Base-by-base conservation (phyloP, 2,329 filamentous ascomycete genomes). In the Stagonosporopsis cucurbitacearum region DNA sequence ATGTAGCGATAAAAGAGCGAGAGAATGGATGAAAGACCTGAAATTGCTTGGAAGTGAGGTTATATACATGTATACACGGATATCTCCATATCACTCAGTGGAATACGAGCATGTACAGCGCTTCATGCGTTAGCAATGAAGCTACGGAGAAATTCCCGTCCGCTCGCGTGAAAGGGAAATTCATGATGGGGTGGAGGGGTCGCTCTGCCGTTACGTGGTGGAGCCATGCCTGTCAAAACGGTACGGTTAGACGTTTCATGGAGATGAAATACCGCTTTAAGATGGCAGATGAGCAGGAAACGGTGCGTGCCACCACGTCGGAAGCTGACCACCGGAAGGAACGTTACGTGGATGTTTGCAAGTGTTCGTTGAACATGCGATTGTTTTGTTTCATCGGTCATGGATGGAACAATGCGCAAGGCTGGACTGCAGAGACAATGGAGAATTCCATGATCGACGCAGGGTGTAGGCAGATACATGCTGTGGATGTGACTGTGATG, bases 171-270 rank as follows among this genome's bases (percentile, higher is more conserved):
- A 12, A 32, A 33, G 36, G 17, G 50, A 41, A 20, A 42, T 47
- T 36, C 9, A 40, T 6, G 12, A 47, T 53, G 28, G 50, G 28
- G 35, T 33, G 13, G 26, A 35, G 15, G n/a, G 26, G 13, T 8
- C n/a, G 17, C 23, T 36, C n/a, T 36, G 20, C 50, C 36, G 36
- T 32, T 44, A 44, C 13, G 30, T 37, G 8, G 51, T 54, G 51
- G 44, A 44, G 51, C 44, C 23, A 37, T 22, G 35, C 23, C 19
- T 49, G 44, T 40, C 37, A 40, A 23, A 36, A 44, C 39, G 39
- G 32, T 39, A 6, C 17, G 20, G 51, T 36, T 54, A 54, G 44
- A 39, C 40, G 51, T 54, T 48, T 54, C 44, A 54, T 19, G 20
- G 37, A 44, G 17, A 54, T 48, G 50, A 48, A 15, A 19, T 39